A percentile compares a stretch with the other conserved stretches of the same genome.
Conservation (phyloP, 2,329 filamentous ascomycete genomes). For the Hymenoscyphus repandus region DNA sequence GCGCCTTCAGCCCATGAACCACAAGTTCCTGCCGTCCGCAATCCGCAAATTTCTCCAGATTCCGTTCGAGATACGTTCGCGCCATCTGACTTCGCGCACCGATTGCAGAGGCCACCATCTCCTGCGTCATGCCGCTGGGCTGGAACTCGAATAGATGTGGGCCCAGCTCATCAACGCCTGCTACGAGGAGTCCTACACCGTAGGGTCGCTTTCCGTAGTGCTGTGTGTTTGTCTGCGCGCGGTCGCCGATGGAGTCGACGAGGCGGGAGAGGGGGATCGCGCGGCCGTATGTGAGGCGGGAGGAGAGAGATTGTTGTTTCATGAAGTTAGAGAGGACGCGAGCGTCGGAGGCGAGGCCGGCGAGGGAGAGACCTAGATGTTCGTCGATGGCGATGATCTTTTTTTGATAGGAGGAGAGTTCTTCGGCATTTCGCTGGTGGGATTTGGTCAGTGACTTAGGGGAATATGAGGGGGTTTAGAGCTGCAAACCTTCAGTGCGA, state of each 20-base stretch:
- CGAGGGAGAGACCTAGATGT: constrained; percentile 91
- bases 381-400: constrained; percentile 97
- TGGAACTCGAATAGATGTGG: constrained; percentile 99
- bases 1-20: constrained; percentile 79
- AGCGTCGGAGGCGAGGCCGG: constrained; percentile 93
- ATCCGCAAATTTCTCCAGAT: constrained; percentile 76
- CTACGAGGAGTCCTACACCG: constrained; percentile 87
- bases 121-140: constrained; percentile 89
- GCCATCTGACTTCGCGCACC: constrained; percentile 97
- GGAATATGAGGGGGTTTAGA: constrained; percentile 3
- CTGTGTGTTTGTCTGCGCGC: constrained; percentile 96
- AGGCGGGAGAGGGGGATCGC: constrained; percentile 86
- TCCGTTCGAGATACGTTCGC: constrained; percentile 89
- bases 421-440: constrained; percentile 93
- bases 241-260: constrained; percentile 87
- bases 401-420: constrained; percentile 99
- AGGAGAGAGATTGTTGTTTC: constrained; percentile 97
- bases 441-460: not conserved
- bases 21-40: constrained; percentile 80
- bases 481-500: constrained; percentile 79
- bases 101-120: constrained; percentile 96
- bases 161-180: constrained; percentile 88
- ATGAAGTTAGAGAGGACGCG: constrained; percentile 99
- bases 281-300: constrained; percentile 92
- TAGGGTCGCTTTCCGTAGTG: constrained; percentile 96